Evolutionary conservation across 2,329 filamentous ascomycete species (phyloP).

Genomic region (Blastomyces emzantsi): DNA sequence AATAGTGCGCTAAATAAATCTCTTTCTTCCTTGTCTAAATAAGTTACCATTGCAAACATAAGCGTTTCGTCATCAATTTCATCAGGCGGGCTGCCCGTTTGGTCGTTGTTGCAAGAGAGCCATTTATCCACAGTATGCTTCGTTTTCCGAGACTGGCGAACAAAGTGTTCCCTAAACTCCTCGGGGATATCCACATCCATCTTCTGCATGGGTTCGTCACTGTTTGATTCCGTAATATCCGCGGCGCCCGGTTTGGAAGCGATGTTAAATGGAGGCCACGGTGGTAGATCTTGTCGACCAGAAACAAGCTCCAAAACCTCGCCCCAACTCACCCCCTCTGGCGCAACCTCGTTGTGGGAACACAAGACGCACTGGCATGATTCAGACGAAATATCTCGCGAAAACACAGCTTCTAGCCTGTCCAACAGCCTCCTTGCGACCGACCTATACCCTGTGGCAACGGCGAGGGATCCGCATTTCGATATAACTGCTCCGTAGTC

Average conservation of each 20-base stretch:
- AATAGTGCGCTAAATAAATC: conserved; percentile 76
- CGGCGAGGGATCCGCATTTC: conserved; percentile 81
- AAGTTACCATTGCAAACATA: conserved; percentile 86
- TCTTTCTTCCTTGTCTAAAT: conserved; percentile 64
- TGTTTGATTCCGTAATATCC: conserved; percentile 45
- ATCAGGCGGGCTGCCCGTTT: conserved; percentile 64
- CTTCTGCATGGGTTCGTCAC: conserved; percentile 57
- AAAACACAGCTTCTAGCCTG: conserved; percentile 87
- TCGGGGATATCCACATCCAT: conserved; percentile 91
- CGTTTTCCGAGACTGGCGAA: conserved; percentile 85
- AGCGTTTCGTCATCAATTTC: conserved; percentile 93
- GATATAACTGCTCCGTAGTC: conserved; percentile 75
- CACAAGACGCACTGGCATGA: conserved; percentile 85
- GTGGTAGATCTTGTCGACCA: conserved; percentile 73
- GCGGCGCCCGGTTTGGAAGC: conserved; percentile 48
- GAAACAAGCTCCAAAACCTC: conserved; percentile 91
- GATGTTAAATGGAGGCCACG: conserved; percentile 81
- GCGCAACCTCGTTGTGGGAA: conserved; percentile 50
- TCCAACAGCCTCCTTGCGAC: conserved; percentile 86
- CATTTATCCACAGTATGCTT: conserved; percentile 85
- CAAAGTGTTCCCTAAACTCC: conserved; percentile 85
- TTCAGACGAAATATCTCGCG: conserved; percentile 77
- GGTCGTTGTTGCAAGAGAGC: conserved; percentile 71
- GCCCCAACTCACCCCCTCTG: conserved; percentile 79
- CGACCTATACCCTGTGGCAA: conserved; percentile 89